Evolutionary conservation across 306 rosid genomes (phyloP), one percentile per base, ranked within the genome.

Genomic region (Phaseolus lunatus): DNA sequence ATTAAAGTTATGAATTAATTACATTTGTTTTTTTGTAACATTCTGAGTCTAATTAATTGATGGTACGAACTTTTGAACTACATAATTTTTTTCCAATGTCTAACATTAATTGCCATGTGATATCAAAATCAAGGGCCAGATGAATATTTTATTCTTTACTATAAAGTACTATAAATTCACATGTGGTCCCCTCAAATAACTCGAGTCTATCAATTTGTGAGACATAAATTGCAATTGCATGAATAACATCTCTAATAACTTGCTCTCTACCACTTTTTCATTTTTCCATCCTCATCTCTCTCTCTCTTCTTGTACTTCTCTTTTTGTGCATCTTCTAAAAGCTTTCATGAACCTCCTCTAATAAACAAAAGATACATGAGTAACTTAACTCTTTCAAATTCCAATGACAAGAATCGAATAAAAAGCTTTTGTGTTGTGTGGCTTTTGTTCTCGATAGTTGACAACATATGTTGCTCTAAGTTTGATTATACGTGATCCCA

Each of bases 71-170:
- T 43, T 43, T 43, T 43, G 48, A 43, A 43, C 48, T 3, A 3
- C 14, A 43, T 43, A 43, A 43, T 43, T 43, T 43, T 43, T 43
- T 43, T 12, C 15, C 14, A 26, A 27, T 27, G 41, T 59, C 5
- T 2, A 59, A 29, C 67, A 59, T 59, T 59, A 59, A 59, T 59
- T 14, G 67, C 20, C 67, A 59, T 59, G 67, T 59, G 67, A 59
- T 29, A 59, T 59, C 67, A 29, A 15, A 15, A 14, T 59, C 41
- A 58, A 59, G 22, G 67, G 67, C 14, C 67, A 59, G 43, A 15
- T 59, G 67, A 59, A 59, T 59, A 59, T 59, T 59, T 59, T 59
- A 59, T 59, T 59, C 67, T 27, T 59, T 27, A 59, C 67, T 29
- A 59, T 59, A 59, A 14, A 5, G 41, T 27, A 59, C 43, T 7